Conservation (phyloP, 768 basidiomycete species). For the Trametes cinnabarina region DNA sequence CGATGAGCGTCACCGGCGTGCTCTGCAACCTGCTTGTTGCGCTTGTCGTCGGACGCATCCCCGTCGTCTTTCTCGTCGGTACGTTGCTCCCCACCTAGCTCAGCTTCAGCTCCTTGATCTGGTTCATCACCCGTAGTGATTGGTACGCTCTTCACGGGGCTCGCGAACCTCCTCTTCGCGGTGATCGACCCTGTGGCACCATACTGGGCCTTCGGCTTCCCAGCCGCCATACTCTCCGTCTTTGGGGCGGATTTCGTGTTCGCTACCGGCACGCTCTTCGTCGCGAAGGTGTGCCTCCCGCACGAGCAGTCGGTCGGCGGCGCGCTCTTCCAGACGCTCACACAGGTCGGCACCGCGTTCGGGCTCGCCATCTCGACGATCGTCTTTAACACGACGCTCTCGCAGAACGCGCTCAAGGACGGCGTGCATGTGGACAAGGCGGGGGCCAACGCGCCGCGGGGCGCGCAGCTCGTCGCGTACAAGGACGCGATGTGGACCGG, state of each 20-base stretch:
- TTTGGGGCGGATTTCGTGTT: conserved; percentile 83
- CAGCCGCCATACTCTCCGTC: conserved; percentile 60
- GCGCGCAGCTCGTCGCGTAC: conserved; percentile 52
- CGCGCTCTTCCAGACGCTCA: conserved; percentile 77
- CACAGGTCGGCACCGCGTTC: conserved; percentile 65
- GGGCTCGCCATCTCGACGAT: conserved; percentile 73
- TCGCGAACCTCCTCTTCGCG: conserved; percentile 65
- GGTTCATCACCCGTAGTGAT: conserved; percentile 31
- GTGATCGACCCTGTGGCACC: conserved; percentile 52
- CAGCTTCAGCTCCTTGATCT: neutral
- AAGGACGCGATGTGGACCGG: conserved; percentile 62
- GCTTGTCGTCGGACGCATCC: conserved; percentile 51
- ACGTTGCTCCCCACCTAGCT: conserved; percentile 19
- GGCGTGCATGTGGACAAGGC: conserved; percentile 33
- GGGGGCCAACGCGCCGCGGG: conserved; percentile 31
- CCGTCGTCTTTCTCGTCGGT: conserved; percentile 60
- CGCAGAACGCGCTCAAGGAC: conserved; percentile 28
- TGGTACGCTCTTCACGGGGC: conserved; percentile 60
- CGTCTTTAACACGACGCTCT: conserved; percentile 58
- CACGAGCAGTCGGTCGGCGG: conserved; percentile 77
- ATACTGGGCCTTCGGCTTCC: conserved; percentile 80
- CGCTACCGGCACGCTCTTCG: conserved; percentile 71
- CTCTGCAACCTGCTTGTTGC: conserved; percentile 67
- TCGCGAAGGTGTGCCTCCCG: conserved; percentile 62
- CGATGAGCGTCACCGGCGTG: conserved; percentile 69